These are phyloP conservation scores for Nyctanthes arbortristis DNA, from an alignment of 257 asterid species.

Conservation along the genomic window DNA sequence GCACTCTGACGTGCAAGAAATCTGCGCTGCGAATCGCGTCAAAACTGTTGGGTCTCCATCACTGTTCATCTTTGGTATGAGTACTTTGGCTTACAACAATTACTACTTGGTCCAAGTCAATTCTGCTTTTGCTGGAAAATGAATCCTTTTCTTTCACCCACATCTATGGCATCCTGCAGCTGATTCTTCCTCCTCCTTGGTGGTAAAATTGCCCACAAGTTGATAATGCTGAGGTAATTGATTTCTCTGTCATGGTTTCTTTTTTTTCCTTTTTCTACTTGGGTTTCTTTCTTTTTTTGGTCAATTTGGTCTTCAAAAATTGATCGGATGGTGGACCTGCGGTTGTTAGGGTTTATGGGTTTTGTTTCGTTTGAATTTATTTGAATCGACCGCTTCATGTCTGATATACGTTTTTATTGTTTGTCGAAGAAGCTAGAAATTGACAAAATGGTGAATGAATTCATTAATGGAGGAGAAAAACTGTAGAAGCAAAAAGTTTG, in stretches of 20 bases:
- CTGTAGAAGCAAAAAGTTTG: neutral
- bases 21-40: neutral
- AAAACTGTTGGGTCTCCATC: neutral
- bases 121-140: conserved; percentile 16
- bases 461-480: neutral
- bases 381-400: neutral
- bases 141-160: conserved; percentile 16
- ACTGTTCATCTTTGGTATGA: neutral
- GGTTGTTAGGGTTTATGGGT: neutral
- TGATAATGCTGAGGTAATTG: neutral
- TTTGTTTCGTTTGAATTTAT: neutral
- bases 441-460: neutral
- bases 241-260: neutral
- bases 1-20: no score
- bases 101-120: conserved; percentile 47
- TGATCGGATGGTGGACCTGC: neutral
- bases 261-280: neutral
- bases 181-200: neutral
- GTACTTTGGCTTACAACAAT: conserved; percentile 22
- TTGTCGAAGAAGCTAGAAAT: neutral
- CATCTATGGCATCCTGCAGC: conserved; percentile 11
- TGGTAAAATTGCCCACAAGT: neutral
- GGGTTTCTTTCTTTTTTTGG: neutral
- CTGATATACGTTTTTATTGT: neutral
- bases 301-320: neutral